Evolutionary conservation across 176 grass and related monocot genomes (phyloP), one percentile per base, ranked within the genome.

Genomic region (Musa schizocarpa): DNA sequence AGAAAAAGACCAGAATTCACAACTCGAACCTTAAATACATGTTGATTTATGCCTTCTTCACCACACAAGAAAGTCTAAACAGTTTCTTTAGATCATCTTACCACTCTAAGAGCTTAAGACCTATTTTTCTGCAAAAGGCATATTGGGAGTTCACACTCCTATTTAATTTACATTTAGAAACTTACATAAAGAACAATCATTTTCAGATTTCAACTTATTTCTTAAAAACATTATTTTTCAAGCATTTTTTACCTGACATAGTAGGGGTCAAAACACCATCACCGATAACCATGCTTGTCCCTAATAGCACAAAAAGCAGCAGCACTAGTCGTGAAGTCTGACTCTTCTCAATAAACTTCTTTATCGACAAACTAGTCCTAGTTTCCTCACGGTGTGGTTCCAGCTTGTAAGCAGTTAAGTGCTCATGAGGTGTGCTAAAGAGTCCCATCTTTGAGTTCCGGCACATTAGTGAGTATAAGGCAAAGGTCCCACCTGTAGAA

Each of bases 231-330:
- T 14, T 25, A 74, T 10, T 17, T 54, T 23, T 17, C 50, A 29
- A 26, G 20, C 2, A 14, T 27, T 29, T 56, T 0, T 50, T 82
- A 96, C 93, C 93, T 81, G 93, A 90, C 85, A 96, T 92, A 13
- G 89, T 88, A 24, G 89, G 89, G 54, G 93, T 96, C 77, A 96
- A 83, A 73, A 92, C 70, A 17, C 93, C 93, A 51, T 96, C 93
- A 8, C 93, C 85, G 68, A 96, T 96, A 57, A 92, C 87, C 93
- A 96, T 92, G 14, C 87, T 96, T 68, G 89, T 92, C 55, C 92
- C 92, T 83, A 92, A 82, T 17, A 96, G 85, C 72, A 89, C 87
- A 69, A 96, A 92, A 23, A 96, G 53, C 48, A 96, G 80, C 61
- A 96, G 49, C 56, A 77, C 17, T 7, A 96, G 71, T 9, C 85